These are phyloP conservation scores for Ormosia semicastrata DNA, from an alignment of 306 rosid species.

Conservation along the genomic window DNA sequence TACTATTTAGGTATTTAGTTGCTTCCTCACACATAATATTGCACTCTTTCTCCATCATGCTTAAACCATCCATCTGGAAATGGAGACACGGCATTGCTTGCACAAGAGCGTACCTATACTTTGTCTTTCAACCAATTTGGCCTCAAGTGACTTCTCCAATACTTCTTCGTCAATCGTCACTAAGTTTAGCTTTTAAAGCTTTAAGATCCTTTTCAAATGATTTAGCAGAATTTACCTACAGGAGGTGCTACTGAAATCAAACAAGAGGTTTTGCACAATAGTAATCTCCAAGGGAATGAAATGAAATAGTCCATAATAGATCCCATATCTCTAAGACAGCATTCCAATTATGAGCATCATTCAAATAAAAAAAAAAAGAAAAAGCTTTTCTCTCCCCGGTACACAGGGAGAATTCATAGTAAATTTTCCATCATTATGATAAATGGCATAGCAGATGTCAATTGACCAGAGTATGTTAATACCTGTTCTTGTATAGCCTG, in stretches of 20 bases:
- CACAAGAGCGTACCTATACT: constrained; percentile 57
- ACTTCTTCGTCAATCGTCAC: constrained; percentile 73
- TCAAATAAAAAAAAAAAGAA: background rate
- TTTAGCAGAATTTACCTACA: constrained; percentile 75
- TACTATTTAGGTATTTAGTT: constrained; percentile 40
- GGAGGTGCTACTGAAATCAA: constrained; percentile 26
- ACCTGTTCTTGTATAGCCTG: constrained; percentile 87
- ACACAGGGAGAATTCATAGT: background rate
- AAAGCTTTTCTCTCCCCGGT: background rate
- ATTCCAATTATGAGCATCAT: background rate
- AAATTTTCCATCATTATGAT: background rate
- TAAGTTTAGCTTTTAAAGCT: constrained; percentile 62
- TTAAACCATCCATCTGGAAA: constrained; percentile 2
- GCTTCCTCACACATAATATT: constrained; percentile 56
- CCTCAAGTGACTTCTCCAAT: constrained; percentile 76
- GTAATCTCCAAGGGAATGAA: constrained; percentile 15
- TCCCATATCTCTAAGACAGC: constrained; percentile 16
- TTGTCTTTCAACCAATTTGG: constrained; percentile 62
- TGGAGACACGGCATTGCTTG: constrained; percentile 12
- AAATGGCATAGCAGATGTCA: constrained; percentile 3
- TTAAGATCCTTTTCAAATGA: constrained; percentile 70
- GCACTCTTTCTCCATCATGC: constrained; percentile 55
- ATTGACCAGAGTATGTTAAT: constrained; percentile 3
- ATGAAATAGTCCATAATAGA: background rate
- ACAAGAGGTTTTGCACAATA: background rate